A percentile compares a stretch with the other conserved stretches of the same genome.
phyloP scores from a whole-genome alignment of 495 filamentous ascomycete species.

The Podospora bellae-mahoneyi region DNA sequence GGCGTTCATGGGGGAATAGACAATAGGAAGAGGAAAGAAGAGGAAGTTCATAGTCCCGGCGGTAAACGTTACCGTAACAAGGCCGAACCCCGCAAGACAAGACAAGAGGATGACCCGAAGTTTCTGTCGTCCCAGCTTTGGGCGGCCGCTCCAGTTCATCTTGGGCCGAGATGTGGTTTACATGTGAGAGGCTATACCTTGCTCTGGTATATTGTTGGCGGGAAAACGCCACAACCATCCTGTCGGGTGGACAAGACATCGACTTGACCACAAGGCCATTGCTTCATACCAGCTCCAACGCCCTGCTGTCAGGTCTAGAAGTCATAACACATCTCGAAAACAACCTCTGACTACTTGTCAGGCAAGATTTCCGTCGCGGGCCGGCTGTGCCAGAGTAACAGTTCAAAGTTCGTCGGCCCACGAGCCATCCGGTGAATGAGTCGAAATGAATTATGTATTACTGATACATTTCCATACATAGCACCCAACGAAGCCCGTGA shows the following conservation, averaged over 20 bases:
- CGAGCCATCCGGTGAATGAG: background rate
- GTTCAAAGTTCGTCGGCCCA: background rate
- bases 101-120: background rate
- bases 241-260: slow-evolving; percentile 1
- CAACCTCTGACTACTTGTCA: background rate
- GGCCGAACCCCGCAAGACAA: background rate
- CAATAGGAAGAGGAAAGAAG: background rate
- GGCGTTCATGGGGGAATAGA: background rate
- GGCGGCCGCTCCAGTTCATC: background rate
- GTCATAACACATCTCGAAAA: background rate
- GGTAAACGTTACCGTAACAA: background rate
- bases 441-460: background rate
- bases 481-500: background rate
- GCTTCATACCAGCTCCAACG: background rate
- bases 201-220: background rate
- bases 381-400: background rate
- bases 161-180: background rate
- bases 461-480: background rate
- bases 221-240: slow-evolving; percentile 7
- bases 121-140: background rate
- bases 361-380: background rate
- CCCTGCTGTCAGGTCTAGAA: background rate
- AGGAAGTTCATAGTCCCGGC: background rate
- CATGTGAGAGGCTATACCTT: background rate
- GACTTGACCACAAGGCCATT: background rate